Evolutionary conservation across 495 filamentous ascomycete genomes (phyloP).

Genomic region (Penicillium robsamsonii): DNA sequence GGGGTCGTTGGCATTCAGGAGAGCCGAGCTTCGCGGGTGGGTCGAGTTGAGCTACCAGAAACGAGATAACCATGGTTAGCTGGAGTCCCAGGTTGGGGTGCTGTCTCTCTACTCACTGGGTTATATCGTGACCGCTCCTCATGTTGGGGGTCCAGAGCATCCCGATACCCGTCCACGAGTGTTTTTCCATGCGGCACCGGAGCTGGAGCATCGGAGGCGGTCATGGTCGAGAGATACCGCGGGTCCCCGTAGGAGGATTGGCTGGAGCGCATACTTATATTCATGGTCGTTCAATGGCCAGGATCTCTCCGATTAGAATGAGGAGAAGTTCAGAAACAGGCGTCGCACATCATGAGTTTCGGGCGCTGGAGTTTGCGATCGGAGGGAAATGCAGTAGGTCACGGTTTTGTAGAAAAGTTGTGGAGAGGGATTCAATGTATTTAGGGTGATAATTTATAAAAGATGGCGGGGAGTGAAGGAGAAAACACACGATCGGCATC

Average conservation of each 20-base stretch:
- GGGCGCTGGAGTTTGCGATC: neutral
- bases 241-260: conserved; percentile 50
- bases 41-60: conserved; percentile 31
- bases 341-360: conserved; percentile 19
- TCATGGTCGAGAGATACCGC: conserved; percentile 38
- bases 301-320: conserved; percentile 14
- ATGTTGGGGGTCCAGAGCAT: conserved; percentile 33
- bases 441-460: neutral
- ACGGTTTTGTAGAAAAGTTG: conserved; percentile 2
- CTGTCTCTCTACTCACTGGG: conserved; percentile 34
- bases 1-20: conserved; percentile 52
- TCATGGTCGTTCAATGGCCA: conserved; percentile 36
- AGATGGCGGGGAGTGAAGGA: conserved; percentile 29
- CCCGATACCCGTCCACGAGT: conserved; percentile 49
- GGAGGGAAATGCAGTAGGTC: neutral
- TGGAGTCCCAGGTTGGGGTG: neutral
- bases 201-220: conserved; percentile 39
- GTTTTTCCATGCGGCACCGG: conserved; percentile 37
- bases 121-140: conserved; percentile 40
- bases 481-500: conserved; percentile 19
- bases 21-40: conserved; percentile 41
- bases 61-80: conserved; percentile 17
- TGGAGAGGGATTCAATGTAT: conserved; percentile 6
- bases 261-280: conserved; percentile 45
- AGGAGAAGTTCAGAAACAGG: conserved; percentile 17